Conservation (phyloP, 176 grass and related monocot species). For the Dendrocalamus sinicus region DNA sequence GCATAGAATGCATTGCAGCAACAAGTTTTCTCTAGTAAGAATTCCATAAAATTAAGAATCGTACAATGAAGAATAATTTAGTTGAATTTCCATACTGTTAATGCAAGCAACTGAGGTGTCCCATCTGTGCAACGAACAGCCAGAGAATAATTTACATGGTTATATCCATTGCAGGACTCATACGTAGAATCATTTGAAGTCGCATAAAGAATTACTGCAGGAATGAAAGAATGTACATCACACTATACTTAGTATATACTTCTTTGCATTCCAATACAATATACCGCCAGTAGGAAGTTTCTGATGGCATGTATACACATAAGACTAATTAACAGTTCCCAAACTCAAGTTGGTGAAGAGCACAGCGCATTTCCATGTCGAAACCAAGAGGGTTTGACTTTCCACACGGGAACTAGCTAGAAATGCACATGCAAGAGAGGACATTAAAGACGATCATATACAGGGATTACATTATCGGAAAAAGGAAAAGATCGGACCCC, state of each 20-base stretch:
- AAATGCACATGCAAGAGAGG: slow-evolving; percentile 31
- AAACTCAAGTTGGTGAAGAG: background rate
- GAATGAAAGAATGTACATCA: background rate
- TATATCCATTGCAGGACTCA: background rate
- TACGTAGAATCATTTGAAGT: background rate
- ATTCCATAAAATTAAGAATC: background rate
- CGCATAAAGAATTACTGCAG: background rate
- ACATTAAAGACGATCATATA: background rate
- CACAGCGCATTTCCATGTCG: slow-evolving; percentile 11
- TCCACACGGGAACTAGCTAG: slow-evolving; percentile 11
- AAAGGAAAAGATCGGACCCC: no score
- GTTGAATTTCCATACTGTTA: background rate
- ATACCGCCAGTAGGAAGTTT: slow-evolving; percentile 15
- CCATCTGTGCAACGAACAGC: background rate
- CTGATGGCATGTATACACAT: slow-evolving; percentile 22
- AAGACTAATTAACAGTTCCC: background rate
- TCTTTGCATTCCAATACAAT: background rate
- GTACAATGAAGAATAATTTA: no score
- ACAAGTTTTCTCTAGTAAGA: background rate
- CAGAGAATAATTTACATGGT: background rate
- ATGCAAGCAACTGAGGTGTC: background rate
- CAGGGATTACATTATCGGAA: no score
- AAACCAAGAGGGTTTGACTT: slow-evolving; percentile 26
- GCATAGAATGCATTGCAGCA: background rate
- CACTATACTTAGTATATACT: background rate